phyloP scores from a whole-genome alignment of 2,329 filamentous ascomycete species.

The Metarhizium humberi region DNA sequence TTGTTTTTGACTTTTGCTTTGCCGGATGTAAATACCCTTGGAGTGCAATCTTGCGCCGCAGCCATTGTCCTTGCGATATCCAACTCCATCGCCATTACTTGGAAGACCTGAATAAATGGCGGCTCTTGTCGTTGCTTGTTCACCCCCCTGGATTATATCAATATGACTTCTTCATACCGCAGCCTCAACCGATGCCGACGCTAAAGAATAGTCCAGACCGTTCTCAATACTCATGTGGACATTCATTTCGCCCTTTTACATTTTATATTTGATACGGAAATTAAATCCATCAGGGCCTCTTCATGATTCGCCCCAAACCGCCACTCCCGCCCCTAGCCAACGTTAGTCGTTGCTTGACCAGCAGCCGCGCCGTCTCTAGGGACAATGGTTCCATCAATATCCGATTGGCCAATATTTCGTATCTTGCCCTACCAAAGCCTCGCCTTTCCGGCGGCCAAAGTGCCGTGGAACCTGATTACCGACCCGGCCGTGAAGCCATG shows the following conservation, averaged over 20 bases:
- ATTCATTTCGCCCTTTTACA: background rate
- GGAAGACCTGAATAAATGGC: background rate
- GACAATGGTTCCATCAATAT: background rate
- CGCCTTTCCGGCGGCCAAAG: too few species aligned
- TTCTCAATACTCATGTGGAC: background rate
- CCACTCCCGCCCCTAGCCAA: conserved; percentile 1
- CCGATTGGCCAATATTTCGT: background rate
- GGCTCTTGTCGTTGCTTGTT: background rate
- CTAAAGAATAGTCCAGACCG: background rate
- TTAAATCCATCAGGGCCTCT: background rate
- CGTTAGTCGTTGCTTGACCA: background rate
- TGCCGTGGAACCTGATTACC: too few species aligned
- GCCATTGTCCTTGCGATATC: background rate
- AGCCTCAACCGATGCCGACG: background rate
- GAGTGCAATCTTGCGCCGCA: background rate
- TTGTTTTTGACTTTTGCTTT: too few species aligned
- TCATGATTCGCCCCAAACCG: background rate
- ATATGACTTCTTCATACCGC: background rate
- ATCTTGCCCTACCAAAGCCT: too few species aligned
- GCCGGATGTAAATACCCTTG: background rate
- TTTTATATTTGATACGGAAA: too few species aligned
- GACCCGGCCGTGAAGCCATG: too few species aligned
- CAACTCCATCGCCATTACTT: background rate
- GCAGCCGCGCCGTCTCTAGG: too few species aligned
- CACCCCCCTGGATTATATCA: background rate